A percentile compares a stretch with the other conserved stretches of the same genome.
phyloP scores from a whole-genome alignment of 768 basidiomycete genomes.

The Calocybe cyanea region DNA sequence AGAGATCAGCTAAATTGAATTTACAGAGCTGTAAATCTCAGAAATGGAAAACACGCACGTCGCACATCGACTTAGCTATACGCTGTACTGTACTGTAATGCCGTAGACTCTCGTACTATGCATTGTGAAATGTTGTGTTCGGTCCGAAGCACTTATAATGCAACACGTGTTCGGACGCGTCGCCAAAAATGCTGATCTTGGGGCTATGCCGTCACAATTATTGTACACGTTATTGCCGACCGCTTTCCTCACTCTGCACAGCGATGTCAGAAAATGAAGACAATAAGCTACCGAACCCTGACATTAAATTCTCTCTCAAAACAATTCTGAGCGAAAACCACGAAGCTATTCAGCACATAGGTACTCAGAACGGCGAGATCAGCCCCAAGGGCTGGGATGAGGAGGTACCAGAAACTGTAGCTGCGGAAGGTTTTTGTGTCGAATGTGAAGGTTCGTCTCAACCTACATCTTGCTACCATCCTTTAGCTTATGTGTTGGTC shows the following conservation, averaged over 20 bases:
- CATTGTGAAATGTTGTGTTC: too few relatives aligned
- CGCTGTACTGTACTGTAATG: too few relatives aligned
- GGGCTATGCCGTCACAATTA: neutral
- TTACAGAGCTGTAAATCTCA: too few relatives aligned
- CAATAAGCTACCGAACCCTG: constrained; percentile 7
- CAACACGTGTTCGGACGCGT: constrained; percentile 16
- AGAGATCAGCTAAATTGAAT: too few relatives aligned
- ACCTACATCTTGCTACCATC: neutral
- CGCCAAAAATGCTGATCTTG: constrained; percentile 4
- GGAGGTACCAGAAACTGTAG: constrained; percentile 44
- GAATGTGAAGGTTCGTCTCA: constrained; percentile 77
- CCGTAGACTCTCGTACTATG: too few relatives aligned
- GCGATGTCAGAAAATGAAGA: constrained; percentile 5
- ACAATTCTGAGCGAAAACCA: constrained; percentile 67
- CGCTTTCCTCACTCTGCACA: too few relatives aligned
- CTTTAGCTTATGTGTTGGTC: constrained; percentile 1
- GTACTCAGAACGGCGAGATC: constrained; percentile 23
- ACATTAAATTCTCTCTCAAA: constrained; percentile 52
- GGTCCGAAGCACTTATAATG: too few relatives aligned
- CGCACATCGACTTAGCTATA: too few relatives aligned
- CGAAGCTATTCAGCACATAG: constrained; percentile 58
- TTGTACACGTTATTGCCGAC: too few relatives aligned
- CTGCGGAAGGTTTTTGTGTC: constrained; percentile 66
- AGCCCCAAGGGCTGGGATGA: constrained; percentile 64
- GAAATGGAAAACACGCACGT: too few relatives aligned